A percentile compares a stretch with the other conserved stretches of the same genome.
These are phyloP conservation scores for Euryodendron excelsum DNA, from an alignment of 148 eudicot species.

Conservation along the genomic window DNA sequence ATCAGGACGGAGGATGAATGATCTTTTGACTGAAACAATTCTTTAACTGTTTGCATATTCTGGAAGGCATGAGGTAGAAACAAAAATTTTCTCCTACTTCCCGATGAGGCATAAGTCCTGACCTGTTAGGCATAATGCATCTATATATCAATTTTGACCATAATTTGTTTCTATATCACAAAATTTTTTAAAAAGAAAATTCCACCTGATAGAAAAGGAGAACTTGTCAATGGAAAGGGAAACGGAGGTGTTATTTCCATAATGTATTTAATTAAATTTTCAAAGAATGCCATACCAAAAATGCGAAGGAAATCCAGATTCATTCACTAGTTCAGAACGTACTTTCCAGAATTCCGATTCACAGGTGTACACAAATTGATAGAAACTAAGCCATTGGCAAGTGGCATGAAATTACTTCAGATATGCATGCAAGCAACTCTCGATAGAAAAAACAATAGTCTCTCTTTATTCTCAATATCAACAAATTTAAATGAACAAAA, in stretches of 20 bases:
- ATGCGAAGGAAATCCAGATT: neutral
- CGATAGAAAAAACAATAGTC: neutral
- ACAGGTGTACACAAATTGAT: neutral
- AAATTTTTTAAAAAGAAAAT: neutral
- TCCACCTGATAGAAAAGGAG: neutral
- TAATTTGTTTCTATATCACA: neutral
- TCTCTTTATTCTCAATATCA: neutral
- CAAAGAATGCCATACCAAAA: neutral
- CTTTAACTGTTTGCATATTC: neutral
- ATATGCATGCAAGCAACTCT: neutral
- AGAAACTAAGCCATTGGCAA: neutral
- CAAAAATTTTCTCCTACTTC: neutral
- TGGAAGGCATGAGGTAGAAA: conserved; percentile 1
- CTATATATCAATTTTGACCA: neutral
- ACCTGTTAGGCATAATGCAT: neutral
- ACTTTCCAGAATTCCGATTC: neutral
- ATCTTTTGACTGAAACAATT: neutral
- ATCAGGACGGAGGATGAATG: neutral
- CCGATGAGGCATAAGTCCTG: neutral
- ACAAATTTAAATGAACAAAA: neutral
- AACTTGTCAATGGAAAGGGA: neutral
- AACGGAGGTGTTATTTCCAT: neutral
- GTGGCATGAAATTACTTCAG: neutral
- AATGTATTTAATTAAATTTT: neutral
- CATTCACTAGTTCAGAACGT: neutral